These are phyloP conservation scores for Cymbopogon flexuosus DNA, from an alignment of 202 grass and related monocot species.

Conservation along the genomic window DNA sequence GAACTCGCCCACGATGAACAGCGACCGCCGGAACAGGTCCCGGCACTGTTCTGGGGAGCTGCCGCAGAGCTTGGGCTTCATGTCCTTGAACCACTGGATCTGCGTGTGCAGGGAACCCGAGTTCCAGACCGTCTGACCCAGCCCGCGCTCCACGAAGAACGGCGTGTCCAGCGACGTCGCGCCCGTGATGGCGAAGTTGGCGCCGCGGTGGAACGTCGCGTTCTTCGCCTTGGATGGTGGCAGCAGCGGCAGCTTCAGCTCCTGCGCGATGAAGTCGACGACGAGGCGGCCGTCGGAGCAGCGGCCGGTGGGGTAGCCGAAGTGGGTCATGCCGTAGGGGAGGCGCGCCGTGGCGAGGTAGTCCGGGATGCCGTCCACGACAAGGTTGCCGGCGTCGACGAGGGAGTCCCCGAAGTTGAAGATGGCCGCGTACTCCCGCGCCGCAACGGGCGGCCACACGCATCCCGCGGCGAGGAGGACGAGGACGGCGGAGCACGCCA, in stretches of 20 bases:
- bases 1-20: constrained; percentile 72
- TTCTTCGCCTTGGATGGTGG: constrained; percentile 67
- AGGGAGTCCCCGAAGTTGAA: constrained; percentile 90
- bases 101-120: constrained; percentile 67
- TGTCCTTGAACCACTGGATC: constrained; percentile 59
- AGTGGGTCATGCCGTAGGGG: constrained; percentile 79
- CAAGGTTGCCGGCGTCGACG: constrained; percentile 70
- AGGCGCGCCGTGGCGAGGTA: constrained; percentile 43
- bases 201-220: constrained; percentile 56
- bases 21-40: constrained; percentile 49
- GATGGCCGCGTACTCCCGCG: constrained; percentile 63
- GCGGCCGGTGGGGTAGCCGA: constrained; percentile 70
- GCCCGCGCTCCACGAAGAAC: constrained; percentile 48
- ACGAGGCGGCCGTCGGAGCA: constrained; percentile 82
- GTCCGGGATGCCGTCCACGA: constrained; percentile 47
- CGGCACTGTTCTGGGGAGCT: constrained; percentile 24
- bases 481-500: neutral
- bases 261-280: constrained; percentile 88
- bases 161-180: constrained; percentile 60
- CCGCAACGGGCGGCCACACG: neutral
- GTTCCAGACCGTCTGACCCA: constrained; percentile 49
- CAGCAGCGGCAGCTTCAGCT: constrained; percentile 61
- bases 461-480: constrained; percentile 11
- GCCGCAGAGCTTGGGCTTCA: constrained; percentile 61
- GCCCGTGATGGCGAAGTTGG: constrained; percentile 77